Conservation (phyloP, 495 filamentous ascomycete species). For the Penicillium alfredii region DNA sequence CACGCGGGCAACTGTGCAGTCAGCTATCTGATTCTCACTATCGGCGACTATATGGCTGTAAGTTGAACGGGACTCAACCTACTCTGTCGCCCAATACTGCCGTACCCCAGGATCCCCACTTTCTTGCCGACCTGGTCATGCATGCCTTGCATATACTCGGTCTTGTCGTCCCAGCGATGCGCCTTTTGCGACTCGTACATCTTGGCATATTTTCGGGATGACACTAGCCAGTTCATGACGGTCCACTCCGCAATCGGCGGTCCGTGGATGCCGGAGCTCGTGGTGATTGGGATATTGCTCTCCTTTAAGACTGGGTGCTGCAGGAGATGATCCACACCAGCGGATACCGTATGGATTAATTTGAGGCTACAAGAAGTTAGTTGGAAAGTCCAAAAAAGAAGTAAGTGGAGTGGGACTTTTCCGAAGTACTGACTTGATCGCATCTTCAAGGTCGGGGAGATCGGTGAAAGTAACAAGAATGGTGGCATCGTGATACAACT, state of each 20-base stretch:
- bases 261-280: conserved; percentile 70
- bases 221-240: conserved; percentile 49
- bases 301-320: conserved; percentile 58
- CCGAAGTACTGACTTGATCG: conserved; percentile 15
- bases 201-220: conserved; percentile 47
- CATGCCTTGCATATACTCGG: conserved; percentile 17
- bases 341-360: conserved; percentile 68
- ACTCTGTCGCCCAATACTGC: conserved; percentile 72
- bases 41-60: no score
- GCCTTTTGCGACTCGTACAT: conserved; percentile 42
- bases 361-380: conserved; percentile 45
- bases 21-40: no score
- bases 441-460: conserved; percentile 40
- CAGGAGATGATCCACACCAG: conserved; percentile 65
- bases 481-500: conserved; percentile 55
- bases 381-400: neutral
- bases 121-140: conserved; percentile 50
- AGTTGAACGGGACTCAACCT: conserved; percentile 8
- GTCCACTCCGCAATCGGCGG: conserved; percentile 83
- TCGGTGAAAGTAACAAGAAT: conserved; percentile 54
- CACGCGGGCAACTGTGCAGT: conserved; percentile 51
- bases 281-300: conserved; percentile 60
- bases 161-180: conserved; percentile 31
- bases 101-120: conserved; percentile 77
- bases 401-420: conserved; percentile 9